Evolutionary conservation across 2,329 filamentous ascomycete genomes (phyloP).

Genomic region (Cladosporium sp.): DNA sequence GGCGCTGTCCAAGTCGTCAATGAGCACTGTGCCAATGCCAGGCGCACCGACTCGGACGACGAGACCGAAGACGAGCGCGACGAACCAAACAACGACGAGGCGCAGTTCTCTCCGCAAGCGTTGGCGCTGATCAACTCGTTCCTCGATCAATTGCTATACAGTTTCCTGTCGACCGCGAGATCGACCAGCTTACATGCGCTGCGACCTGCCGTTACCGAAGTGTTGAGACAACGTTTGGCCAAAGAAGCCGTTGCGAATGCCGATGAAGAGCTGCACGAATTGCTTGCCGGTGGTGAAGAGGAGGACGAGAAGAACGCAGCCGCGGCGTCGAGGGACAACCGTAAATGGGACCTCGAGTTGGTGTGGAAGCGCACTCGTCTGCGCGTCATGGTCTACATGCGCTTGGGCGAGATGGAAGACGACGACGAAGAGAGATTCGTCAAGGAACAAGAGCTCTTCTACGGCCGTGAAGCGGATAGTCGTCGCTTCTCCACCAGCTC

Average conservation of each 20-base stretch:
- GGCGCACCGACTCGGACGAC: slow-evolving; percentile 16
- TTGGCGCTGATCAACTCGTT: slow-evolving; percentile 83
- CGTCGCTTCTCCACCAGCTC: slow-evolving; percentile 47
- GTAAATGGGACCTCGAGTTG: slow-evolving; percentile 83
- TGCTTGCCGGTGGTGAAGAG: slow-evolving; percentile 76
- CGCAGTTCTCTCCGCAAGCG: slow-evolving; percentile 68
- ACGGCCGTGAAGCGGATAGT: slow-evolving; percentile 46
- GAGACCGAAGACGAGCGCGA: slow-evolving; percentile 58
- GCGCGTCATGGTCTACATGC: slow-evolving; percentile 97
- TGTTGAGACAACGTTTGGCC: slow-evolving; percentile 85
- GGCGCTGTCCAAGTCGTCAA: slow-evolving; percentile 90
- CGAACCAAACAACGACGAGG: slow-evolving; percentile 60
- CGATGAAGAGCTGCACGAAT: slow-evolving; percentile 82
- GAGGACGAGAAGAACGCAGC: slow-evolving; percentile 50
- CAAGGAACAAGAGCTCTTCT: slow-evolving; percentile 68
- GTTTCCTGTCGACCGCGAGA: slow-evolving; percentile 74
- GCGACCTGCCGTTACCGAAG: slow-evolving; percentile 76
- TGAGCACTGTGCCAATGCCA: slow-evolving; percentile 62
- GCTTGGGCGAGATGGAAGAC: slow-evolving; percentile 93
- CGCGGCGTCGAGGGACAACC: slow-evolving; percentile 28
- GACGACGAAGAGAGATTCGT: slow-evolving; percentile 92
- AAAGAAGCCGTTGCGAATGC: slow-evolving; percentile 78
- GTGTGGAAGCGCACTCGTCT: slow-evolving; percentile 92
- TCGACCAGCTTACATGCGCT: slow-evolving; percentile 73
- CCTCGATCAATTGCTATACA: slow-evolving; percentile 88